Evolutionary conservation across 192 early-diverging fungal genomes (phyloP).

Genomic region (Physocladia obscura): DNA sequence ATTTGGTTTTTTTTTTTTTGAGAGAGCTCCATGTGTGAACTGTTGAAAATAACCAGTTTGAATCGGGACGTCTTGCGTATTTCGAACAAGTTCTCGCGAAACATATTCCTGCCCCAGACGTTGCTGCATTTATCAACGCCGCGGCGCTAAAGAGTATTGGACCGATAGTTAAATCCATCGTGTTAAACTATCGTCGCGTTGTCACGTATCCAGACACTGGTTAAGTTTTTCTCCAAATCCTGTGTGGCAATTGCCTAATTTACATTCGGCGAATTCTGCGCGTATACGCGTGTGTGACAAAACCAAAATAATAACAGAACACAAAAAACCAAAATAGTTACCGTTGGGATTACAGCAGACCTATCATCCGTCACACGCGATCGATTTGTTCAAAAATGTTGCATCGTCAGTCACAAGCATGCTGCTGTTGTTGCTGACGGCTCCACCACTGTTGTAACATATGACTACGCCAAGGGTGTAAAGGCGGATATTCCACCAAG

Average conservation of each 20-base stretch:
- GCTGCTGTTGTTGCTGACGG: constrained; percentile 40
- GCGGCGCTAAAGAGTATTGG: constrained; percentile 28
- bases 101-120: constrained; percentile 12
- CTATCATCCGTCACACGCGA: constrained; percentile 25
- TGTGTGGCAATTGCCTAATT: no score
- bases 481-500: constrained; percentile 42
- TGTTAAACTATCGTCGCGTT: constrained; percentile 42
- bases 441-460: constrained; percentile 34
- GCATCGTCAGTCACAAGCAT: constrained; percentile 44
- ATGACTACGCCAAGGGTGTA: constrained; percentile 34
- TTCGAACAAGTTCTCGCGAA: constrained; percentile 45
- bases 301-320: no score
- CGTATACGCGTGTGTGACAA: background rate
- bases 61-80: constrained; percentile 33
- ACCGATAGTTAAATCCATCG: constrained; percentile 44
- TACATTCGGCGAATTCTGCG: no score
- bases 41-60: no score
- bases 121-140: constrained; percentile 32
- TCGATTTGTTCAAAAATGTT: constrained; percentile 34
- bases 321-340: no score
- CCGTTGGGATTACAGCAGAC: constrained; percentile 10
- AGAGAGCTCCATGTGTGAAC: no score
- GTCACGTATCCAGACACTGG: constrained; percentile 49
- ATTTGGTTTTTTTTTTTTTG: background rate
- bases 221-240: no score